Base-by-base conservation (phyloP, 768 basidiomycete species). In the Dendrothele bispora region DNA sequence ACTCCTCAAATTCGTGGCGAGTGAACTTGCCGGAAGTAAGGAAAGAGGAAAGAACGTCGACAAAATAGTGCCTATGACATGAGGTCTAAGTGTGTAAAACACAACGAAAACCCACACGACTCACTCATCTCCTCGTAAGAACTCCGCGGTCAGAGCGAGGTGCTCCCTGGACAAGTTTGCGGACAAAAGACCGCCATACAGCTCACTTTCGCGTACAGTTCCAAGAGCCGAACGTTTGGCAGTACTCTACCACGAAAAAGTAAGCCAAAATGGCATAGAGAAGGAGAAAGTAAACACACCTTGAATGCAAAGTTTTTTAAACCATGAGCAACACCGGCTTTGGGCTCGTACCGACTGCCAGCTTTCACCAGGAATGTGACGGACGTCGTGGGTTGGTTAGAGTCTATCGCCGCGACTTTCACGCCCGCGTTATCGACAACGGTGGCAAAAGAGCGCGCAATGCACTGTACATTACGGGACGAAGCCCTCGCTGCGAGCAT, bases 271-370 rank as follows among this genome's bases (percentile, higher is more conserved):
- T 10, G 15, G 12, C 21, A 32, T 39, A 14, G n/a, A 48, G 6
- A 27, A 8, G 17, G 37, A 4, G 46, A 35, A 46, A 30, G 11
- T 38, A 37, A 24, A 62, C 83, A 39, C 56, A 98, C 95, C 88
- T 97, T 98, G 85, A 95, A 98, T 50, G 94, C 88, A 80, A 94
- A 98, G 82, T 93, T 95, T 80, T 97, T 97, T 68, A 98, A 79
- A 52, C 83, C 86, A 74, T 95, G 91, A 2, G 95, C 94, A 49
- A 93, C 82, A 58, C 95, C 95, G 35, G 92, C 82, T 63, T 86
- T 86, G 53, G 83, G 69, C 75, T 99, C 89, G 65, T 83, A 94
- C 60, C 97, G 77, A 61, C 84, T 84, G 46, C 95, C 95, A 47
- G 91, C 95, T 69, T 94, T 95, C 67, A 97, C 83, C 53, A 95